Percentiles rank a stretch among this genome's conserved stretches.
phyloP scores from a whole-genome alignment of 768 basidiomycete species.

The Lactarius sanguifluus region DNA sequence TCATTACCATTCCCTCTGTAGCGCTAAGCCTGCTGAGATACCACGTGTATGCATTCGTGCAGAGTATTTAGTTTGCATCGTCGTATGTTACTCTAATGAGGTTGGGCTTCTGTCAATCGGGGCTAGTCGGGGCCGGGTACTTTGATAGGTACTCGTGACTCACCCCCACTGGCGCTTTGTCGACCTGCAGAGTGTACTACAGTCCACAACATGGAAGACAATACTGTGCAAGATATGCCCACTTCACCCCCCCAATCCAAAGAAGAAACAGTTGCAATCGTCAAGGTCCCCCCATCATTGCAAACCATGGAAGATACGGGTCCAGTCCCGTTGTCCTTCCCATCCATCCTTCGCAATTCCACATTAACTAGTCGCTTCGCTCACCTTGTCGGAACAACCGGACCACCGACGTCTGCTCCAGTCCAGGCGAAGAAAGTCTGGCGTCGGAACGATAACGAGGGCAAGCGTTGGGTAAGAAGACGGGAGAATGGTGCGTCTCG shows the following conservation, averaged over 20 bases:
- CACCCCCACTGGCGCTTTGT: not conserved
- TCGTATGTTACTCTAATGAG: not conserved
- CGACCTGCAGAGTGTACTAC: not conserved
- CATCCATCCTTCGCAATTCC: slow-evolving; percentile 63
- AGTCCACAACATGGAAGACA: not conserved
- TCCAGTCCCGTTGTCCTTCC: slow-evolving; percentile 65
- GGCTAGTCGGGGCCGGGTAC: not conserved
- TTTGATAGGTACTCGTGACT: slow-evolving; percentile 16
- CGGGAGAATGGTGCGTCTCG: slow-evolving; percentile 67
- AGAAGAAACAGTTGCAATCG: not conserved
- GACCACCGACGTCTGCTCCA: slow-evolving; percentile 7
- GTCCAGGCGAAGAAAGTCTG: slow-evolving; percentile 42
- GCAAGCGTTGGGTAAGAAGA: slow-evolving; percentile 74
- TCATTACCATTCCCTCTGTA: not conserved
- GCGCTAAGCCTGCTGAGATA: not conserved
- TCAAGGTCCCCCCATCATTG: not conserved
- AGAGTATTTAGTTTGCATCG: not conserved
- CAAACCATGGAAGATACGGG: slow-evolving; percentile 23
- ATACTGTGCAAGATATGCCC: not conserved
- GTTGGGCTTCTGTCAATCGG: not conserved
- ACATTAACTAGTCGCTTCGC: slow-evolving; percentile 54
- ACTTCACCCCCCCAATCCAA: not conserved
- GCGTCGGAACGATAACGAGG: slow-evolving; percentile 61
- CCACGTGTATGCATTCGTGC: not conserved
- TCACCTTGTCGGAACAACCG: slow-evolving; percentile 40